Evolutionary conservation across 208 protist species (phyloP), one percentile per base, ranked within the genome.

Genomic region (Tritrichomonas musculus): DNA sequence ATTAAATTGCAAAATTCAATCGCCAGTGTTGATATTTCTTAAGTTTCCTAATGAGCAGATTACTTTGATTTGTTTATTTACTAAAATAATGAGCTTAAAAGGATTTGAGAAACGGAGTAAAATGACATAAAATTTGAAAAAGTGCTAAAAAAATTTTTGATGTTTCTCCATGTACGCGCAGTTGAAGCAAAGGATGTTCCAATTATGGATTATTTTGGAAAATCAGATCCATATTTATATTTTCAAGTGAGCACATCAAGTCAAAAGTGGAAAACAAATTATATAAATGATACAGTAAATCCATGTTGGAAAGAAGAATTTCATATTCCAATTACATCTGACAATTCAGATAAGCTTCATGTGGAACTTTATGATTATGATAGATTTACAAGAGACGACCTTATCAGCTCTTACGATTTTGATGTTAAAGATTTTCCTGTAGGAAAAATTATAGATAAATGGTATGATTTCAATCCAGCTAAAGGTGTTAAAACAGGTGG

Each of bases 191-290:
- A 75, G 44, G 69, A 75, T 44, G 33, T 75, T 41, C n/a, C 69
- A 75, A n/a, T 11, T 13, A 75, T 44, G 69, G 69, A 75, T 41
- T 2, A 44, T 44, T 14, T 36, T 44, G 69, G 69, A 13, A 75
- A 75, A 41, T 75, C 69, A 36, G 69, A 75, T 75, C 69, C 69
- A 75, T 75, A n/a, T n/a, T n/a, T n/a, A n/a, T n/a, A n/a, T n/a
- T n/a, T n/a, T n/a, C n/a, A n/a, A n/a, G n/a, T n/a, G n/a, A n/a
- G n/a, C n/a, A n/a, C n/a, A n/a, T n/a, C n/a, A n/a, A n/a, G n/a
- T n/a, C n/a, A n/a, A n/a, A n/a, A n/a, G n/a, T n/a, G n/a, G n/a
- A n/a, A n/a, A n/a, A n/a, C n/a, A n/a, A n/a, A n/a, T n/a, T n/a
- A n/a, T n/a, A n/a, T n/a, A n/a, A n/a, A n/a, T n/a, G n/a, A 82